These are phyloP conservation scores for Metschnikowia lunata DNA, from an alignment of 805 yeast genomes.

Conservation along the genomic window DNA sequence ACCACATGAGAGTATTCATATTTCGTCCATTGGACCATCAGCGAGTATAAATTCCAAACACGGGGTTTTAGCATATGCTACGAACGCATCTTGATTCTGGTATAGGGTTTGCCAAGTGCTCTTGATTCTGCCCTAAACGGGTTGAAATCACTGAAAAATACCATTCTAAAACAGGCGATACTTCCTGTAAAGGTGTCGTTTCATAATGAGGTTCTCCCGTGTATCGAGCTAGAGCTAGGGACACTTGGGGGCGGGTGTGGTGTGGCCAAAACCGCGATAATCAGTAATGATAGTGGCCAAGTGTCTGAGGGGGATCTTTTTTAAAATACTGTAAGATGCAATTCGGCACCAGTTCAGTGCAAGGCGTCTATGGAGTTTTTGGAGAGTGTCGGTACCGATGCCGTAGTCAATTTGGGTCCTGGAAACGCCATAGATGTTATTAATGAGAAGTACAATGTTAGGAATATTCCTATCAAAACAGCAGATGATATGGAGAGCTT, in stretches of 20 bases:
- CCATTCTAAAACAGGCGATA: conserved; percentile 22
- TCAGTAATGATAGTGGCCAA: conserved; percentile 35
- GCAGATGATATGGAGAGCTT: conserved; percentile 10
- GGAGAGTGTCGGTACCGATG: conserved; percentile 14
- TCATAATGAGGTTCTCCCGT: conserved; percentile 39
- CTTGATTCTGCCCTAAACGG: conserved; percentile 22
- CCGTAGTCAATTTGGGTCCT: conserved; percentile 36
- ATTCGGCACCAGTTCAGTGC: conserved; percentile 45
- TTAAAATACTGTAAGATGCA: conserved; percentile 33
- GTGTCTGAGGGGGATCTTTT: conserved; percentile 22
- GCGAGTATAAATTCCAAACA: conserved; percentile 16
- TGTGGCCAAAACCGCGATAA: conserved; percentile 25
- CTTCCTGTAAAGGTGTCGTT: conserved; percentile 50
- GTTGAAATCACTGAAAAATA: conserved; percentile 12
- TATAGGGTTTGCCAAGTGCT: conserved; percentile 36
- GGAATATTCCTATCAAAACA: conserved; percentile 9
- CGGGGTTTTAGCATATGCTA: conserved; percentile 42
- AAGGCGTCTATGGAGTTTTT: conserved; percentile 27
- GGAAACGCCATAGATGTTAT: conserved; percentile 30
- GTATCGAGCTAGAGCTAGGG: conserved; percentile 32
- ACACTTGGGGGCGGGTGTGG: conserved; percentile 13
- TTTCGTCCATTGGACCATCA: conserved; percentile 23
- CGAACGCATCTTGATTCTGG: conserved; percentile 40
- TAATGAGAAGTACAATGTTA: conserved; percentile 14
- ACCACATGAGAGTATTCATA: conserved; percentile 35